Evolutionary conservation across 2,329 filamentous ascomycete genomes (phyloP).

Genomic region (Colletotrichum salicis): DNA sequence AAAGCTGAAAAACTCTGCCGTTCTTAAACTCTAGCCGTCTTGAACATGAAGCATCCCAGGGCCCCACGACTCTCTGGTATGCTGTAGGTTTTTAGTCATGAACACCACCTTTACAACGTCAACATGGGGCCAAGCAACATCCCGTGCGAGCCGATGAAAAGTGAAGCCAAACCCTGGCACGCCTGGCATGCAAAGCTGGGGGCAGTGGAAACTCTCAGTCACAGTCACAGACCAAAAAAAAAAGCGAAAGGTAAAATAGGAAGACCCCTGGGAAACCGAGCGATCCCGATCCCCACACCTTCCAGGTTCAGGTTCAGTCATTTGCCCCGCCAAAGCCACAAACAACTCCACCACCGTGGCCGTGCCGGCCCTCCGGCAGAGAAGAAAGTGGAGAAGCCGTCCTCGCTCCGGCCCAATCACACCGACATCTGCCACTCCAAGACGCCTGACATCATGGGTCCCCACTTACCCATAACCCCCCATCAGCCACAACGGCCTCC

Average conservation of each 20-base stretch:
- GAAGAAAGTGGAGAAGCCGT: conserved; percentile 1
- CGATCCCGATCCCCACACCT: conserved; percentile 18
- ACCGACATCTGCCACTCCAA: conserved; percentile 6
- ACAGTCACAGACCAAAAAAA: neutral
- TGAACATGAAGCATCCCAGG: conserved; percentile 2
- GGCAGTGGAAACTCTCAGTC: neutral
- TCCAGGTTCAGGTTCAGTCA: neutral
- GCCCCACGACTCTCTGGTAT: neutral
- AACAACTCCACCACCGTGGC: conserved; percentile 10
- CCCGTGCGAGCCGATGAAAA: neutral
- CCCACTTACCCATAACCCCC: conserved; percentile 1
- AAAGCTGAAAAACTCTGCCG: neutral
- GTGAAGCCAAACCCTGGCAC: neutral
- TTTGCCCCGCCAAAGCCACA: conserved; percentile 27
- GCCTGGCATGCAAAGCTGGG: no score
- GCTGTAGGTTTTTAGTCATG: conserved; percentile 6
- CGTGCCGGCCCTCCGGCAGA: conserved; percentile 5
- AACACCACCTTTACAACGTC: conserved; percentile 12
- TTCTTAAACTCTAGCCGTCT: conserved; percentile 2
- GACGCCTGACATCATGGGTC: conserved; percentile 28
- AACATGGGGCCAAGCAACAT: neutral
- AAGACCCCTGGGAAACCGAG: conserved; percentile 7
- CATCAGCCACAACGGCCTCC: conserved; percentile 31
- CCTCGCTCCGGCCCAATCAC: conserved; percentile 17
- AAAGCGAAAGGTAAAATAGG: neutral